These are phyloP conservation scores for Asterochloris erici DNA, from an alignment of 139 green algal species.

Conservation along the genomic window DNA sequence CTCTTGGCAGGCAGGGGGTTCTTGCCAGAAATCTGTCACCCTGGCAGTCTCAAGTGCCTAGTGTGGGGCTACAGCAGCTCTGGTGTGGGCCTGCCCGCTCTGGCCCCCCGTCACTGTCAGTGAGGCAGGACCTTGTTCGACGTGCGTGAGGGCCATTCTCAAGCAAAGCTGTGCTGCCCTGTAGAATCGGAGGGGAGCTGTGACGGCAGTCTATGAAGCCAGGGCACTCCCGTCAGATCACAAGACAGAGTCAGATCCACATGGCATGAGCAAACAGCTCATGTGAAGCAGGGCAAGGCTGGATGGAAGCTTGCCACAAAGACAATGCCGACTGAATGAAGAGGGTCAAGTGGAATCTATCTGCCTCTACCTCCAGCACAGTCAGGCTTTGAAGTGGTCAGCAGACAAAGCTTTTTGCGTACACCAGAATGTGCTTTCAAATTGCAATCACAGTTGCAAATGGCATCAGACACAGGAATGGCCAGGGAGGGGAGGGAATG, in stretches of 20 bases:
- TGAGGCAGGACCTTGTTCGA: conserved; percentile 4
- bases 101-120: background rate
- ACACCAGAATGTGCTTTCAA: no score
- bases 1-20: background rate
- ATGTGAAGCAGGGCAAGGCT: no score
- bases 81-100: background rate
- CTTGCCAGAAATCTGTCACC: background rate
- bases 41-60: background rate
- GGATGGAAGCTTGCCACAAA: no score
- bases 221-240: conserved; percentile 60
- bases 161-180: background rate
- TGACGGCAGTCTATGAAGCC: conserved; percentile 83
- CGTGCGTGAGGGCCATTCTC: conserved; percentile 2
- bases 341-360: no score
- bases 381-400: no score
- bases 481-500: no score
- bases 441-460: no score
- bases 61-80: background rate
- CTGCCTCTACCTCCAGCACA: no score
- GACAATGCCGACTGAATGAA: no score
- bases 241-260: conserved; percentile 15
- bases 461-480: no score
- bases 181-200: conserved; percentile 62
- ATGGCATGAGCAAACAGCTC: no score
- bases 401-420: no score